Conservation (phyloP, 2,329 filamentous ascomycete genomes). For the Botrytis aclada region DNA sequence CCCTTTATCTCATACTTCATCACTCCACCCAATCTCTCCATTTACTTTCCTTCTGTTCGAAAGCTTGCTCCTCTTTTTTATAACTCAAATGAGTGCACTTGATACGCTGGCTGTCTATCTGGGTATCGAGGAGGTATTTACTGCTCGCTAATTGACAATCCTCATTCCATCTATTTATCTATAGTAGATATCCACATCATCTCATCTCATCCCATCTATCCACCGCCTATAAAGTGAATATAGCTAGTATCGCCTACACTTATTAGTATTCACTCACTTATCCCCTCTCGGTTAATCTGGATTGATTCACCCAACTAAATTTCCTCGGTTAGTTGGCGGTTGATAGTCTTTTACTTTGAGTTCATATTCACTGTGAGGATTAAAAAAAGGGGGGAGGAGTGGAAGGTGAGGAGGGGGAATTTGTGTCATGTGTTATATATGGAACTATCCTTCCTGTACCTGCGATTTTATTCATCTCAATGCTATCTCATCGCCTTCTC, state of each 20-base stretch:
- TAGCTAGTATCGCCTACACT: neutral
- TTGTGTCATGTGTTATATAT: neutral
- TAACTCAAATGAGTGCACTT: neutral
- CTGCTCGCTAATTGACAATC: neutral
- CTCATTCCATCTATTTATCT: neutral
- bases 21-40: rapidly evolving
- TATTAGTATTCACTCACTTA: neutral
- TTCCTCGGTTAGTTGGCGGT: neutral
- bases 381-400: neutral
- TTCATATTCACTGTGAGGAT: neutral
- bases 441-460: rapidly evolving
- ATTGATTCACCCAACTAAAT: neutral
- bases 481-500: neutral
- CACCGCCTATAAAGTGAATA: too few species aligned
- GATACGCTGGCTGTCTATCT: neutral
- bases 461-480: neutral
- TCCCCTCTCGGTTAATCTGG: neutral
- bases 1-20: neutral
- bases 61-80: neutral
- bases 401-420: neutral
- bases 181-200: neutral
- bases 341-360: too few species aligned
- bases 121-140: neutral
- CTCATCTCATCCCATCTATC: neutral
- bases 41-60: too few species aligned